Percentiles rank a stretch among this genome's conserved stretches.
phyloP scores from a whole-genome alignment of 768 basidiomycete genomes.

The Suillus bovinus region DNA sequence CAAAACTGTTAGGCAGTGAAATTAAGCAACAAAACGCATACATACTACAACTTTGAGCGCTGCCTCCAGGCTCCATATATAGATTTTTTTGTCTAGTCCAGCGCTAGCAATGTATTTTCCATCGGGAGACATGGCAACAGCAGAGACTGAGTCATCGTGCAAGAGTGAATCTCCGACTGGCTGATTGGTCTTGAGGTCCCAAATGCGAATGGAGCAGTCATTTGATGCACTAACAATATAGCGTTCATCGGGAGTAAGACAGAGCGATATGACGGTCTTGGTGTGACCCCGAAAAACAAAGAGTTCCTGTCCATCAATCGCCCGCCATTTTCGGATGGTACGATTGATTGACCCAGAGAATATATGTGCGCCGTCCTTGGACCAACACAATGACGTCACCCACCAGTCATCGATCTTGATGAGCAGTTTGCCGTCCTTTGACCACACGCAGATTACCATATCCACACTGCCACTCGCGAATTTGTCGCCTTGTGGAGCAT shows the following conservation, averaged over 20 bases:
- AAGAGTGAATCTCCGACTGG: slow-evolving; percentile 45
- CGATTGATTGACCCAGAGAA: background rate
- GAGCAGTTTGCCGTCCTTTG: background rate
- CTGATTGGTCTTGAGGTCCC: background rate
- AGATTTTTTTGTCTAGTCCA: slow-evolving; percentile 72
- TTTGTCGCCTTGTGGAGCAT: background rate
- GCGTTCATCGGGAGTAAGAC: background rate
- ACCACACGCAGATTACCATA: background rate
- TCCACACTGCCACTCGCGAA: background rate
- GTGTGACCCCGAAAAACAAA: background rate
- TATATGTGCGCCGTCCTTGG: background rate
- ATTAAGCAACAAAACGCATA: background rate
- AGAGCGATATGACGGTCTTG: background rate
- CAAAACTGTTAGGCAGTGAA: too few relatives aligned
- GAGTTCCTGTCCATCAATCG: background rate
- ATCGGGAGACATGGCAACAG: slow-evolving; percentile 77
- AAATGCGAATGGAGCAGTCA: background rate
- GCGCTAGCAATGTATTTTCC: slow-evolving; percentile 79
- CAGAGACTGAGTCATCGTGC: slow-evolving; percentile 78
- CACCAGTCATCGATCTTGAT: background rate
- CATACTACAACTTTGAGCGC: background rate
- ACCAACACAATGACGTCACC: background rate
- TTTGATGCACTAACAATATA: background rate
- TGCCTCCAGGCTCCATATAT: slow-evolving; percentile 74
- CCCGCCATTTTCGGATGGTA: background rate